These are phyloP conservation scores for Leucoagaricus sp. DNA, from an alignment of 1,284 basidiomycete species.

Conservation along the genomic window DNA sequence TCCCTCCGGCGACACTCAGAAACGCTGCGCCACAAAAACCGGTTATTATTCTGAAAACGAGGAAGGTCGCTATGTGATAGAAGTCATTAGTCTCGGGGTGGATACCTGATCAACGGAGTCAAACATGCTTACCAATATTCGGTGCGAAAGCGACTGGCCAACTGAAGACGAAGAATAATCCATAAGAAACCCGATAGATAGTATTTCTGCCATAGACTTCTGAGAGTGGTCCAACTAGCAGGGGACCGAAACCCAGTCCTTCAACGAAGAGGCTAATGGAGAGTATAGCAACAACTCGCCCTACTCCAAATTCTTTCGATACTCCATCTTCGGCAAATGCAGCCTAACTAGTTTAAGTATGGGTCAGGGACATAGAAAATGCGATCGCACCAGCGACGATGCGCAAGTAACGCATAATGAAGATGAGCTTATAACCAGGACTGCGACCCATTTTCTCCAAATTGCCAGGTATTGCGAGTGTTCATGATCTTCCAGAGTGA, in stretches of 20 bases:
- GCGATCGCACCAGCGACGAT: slow-evolving; percentile 63
- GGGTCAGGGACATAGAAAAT: background rate
- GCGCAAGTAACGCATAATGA: slow-evolving; percentile 70
- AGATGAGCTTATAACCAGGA: slow-evolving; percentile 52
- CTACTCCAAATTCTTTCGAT: slow-evolving; percentile 58
- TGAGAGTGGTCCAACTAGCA: slow-evolving; percentile 57
- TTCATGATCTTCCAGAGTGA: slow-evolving; percentile 45
- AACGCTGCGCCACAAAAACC: slow-evolving; percentile 77
- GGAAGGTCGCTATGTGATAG: slow-evolving; percentile 35
- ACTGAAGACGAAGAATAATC: slow-evolving; percentile 51
- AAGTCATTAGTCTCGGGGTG: background rate
- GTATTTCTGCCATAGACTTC: slow-evolving; percentile 59
- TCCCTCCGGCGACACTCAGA: slow-evolving; percentile 79
- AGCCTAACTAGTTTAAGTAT: slow-evolving; percentile 43
- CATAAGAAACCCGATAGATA: slow-evolving; percentile 54
- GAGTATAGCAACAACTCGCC: slow-evolving; percentile 66
- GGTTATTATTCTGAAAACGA: slow-evolving; percentile 72
- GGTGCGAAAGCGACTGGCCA: slow-evolving; percentile 72
- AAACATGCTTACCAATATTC: slow-evolving; percentile 44
- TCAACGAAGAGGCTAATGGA: slow-evolving; percentile 70
- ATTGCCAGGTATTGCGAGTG: slow-evolving; percentile 51
- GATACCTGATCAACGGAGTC: background rate
- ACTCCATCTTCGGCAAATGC: slow-evolving; percentile 67
- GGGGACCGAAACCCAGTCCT: slow-evolving; percentile 46
- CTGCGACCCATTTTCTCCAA: slow-evolving; percentile 57